Percentiles rank a stretch among this genome's conserved stretches.
Evolutionary conservation across 352 stramenopile genomes (phyloP).

Genomic region (Aphanomyces astaci): DNA sequence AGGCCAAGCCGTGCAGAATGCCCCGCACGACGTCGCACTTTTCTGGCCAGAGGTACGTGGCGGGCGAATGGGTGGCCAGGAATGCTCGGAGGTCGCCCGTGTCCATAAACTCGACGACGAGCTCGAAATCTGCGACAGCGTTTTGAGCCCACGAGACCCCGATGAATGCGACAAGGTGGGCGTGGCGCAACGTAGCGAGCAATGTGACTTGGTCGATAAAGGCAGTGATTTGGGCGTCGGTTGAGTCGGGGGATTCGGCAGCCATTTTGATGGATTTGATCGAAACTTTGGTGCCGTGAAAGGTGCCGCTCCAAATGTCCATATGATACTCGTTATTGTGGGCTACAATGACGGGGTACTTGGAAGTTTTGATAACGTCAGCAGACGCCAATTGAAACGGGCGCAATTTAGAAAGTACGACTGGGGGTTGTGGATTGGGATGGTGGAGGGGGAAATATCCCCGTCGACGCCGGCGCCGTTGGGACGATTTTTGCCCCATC

Average conservation of each 20-base stretch:
- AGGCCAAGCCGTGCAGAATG: slow-evolving; percentile 38
- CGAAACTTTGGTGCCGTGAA: slow-evolving; percentile 31
- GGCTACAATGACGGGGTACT: not conserved
- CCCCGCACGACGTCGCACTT: slow-evolving; percentile 40
- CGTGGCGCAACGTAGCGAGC: slow-evolving; percentile 36
- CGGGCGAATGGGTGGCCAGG: slow-evolving; percentile 28
- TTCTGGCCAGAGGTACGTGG: not conserved
- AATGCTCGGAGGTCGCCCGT: slow-evolving; percentile 34
- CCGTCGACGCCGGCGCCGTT: no score
- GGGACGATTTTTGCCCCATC: no score
- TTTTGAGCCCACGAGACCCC: slow-evolving; percentile 43
- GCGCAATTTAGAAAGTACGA: not conserved
- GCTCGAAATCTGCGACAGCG: slow-evolving; percentile 31
- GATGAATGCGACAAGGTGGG: slow-evolving; percentile 37
- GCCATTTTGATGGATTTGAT: slow-evolving; percentile 40
- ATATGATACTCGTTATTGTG: no score
- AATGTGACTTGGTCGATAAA: slow-evolving; percentile 46
- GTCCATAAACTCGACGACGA: slow-evolving; percentile 37
- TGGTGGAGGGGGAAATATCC: no score
- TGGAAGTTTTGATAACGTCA: slow-evolving; percentile 1
- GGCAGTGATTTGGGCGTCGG: no score
- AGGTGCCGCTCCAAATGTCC: slow-evolving; percentile 46
- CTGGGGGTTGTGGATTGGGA: not conserved
- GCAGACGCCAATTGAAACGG: not conserved
- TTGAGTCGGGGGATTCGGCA: slow-evolving; percentile 31